phyloP scores from a whole-genome alignment of 495 filamentous ascomycete genomes.

The Penicillium arizonense region DNA sequence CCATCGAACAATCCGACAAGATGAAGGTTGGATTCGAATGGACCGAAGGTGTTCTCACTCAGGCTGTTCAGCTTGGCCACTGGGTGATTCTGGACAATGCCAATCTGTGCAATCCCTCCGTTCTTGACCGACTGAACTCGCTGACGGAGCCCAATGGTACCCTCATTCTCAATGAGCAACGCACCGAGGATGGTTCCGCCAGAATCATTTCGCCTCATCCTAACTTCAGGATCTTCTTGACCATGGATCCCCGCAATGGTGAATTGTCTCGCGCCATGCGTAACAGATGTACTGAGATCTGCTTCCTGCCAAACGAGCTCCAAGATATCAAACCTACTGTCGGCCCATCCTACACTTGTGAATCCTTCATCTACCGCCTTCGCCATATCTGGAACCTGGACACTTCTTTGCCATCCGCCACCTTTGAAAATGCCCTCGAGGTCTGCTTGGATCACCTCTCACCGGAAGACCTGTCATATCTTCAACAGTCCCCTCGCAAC shows the following conservation, averaged over 20 bases:
- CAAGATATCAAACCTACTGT: slow-evolving; percentile 15
- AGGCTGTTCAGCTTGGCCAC: slow-evolving; percentile 78
- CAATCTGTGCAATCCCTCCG: slow-evolving; percentile 91
- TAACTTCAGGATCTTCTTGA: slow-evolving; percentile 89
- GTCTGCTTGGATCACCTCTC: slow-evolving; percentile 56
- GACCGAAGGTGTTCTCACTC: slow-evolving; percentile 88
- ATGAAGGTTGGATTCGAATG: slow-evolving; percentile 84
- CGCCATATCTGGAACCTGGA: slow-evolving; percentile 42
- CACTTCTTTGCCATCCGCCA: slow-evolving; percentile 12
- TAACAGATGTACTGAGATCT: slow-evolving; percentile 91
- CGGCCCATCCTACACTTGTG: slow-evolving; percentile 41
- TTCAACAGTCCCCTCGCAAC: slow-evolving; percentile 33
- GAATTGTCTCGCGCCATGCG: slow-evolving; percentile 96
- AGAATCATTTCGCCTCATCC: slow-evolving; percentile 78
- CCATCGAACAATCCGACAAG: slow-evolving; percentile 48
- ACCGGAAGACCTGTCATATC: slow-evolving; percentile 46
- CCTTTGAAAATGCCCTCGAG: slow-evolving; percentile 27
- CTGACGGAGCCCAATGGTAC: slow-evolving; percentile 86
- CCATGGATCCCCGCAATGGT: slow-evolving; percentile 88
- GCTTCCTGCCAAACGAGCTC: slow-evolving; percentile 48
- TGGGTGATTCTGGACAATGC: slow-evolving; percentile 98
- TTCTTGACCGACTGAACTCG: slow-evolving; percentile 92
- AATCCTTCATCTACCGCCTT: slow-evolving; percentile 52
- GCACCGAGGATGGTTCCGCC: slow-evolving; percentile 75
- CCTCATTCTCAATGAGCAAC: slow-evolving; percentile 89